Conservation (phyloP, 768 basidiomycete genomes). For the Tulasnella sp. region DNA sequence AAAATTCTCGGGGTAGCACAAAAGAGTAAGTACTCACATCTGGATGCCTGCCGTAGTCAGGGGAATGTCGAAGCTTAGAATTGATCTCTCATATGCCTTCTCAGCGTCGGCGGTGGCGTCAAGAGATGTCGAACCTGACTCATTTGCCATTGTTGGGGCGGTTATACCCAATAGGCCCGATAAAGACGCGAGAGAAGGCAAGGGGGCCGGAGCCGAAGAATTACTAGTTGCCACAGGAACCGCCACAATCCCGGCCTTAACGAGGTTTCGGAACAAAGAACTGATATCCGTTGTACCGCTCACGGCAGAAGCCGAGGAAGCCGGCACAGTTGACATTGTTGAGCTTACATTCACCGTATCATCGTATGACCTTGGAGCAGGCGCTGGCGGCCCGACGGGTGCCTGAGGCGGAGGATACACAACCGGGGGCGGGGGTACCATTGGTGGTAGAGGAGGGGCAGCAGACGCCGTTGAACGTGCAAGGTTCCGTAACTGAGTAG, state of each 20-base stretch:
- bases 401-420: slow-evolving; percentile 15
- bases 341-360: slow-evolving; percentile 6
- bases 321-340: slow-evolving; percentile 22
- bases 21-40: slow-evolving; percentile 36
- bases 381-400: slow-evolving; percentile 2
- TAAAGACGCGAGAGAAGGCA: slow-evolving; percentile 4
- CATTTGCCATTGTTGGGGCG: background rate
- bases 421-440: slow-evolving; percentile 19
- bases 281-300: slow-evolving; percentile 22
- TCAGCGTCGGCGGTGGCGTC: slow-evolving; percentile 38
- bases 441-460: slow-evolving; percentile 30
- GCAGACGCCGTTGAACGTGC: slow-evolving; percentile 20
- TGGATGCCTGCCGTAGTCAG: slow-evolving; percentile 58
- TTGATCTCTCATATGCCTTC: slow-evolving; percentile 45
- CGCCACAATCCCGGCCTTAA: slow-evolving; percentile 70
- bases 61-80: slow-evolving; percentile 48
- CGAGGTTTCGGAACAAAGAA: slow-evolving; percentile 37
- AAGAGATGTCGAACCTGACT: slow-evolving; percentile 14
- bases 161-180: background rate
- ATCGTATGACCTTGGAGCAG: background rate
- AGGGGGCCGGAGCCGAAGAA: background rate
- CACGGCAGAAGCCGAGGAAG: slow-evolving; percentile 22
- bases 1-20: background rate
- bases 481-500: slow-evolving; percentile 46
- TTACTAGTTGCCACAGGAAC: slow-evolving; percentile 33